Evolutionary conservation across 345 rosid genomes (phyloP), one percentile per base, ranked within the genome.

Genomic region (Cardamine occulta): DNA sequence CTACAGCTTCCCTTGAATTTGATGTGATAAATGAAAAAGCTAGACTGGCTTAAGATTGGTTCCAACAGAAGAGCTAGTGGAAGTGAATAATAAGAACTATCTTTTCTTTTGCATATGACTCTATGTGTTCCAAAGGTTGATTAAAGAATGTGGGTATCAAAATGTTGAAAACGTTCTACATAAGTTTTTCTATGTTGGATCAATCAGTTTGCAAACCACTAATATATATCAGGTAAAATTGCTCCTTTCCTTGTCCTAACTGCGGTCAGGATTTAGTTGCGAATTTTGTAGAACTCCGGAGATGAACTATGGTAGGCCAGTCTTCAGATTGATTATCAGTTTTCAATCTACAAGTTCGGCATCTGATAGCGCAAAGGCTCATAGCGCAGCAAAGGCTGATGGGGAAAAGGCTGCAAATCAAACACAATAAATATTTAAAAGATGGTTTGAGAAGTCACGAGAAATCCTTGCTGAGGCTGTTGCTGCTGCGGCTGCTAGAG

Each of bases 381-480:
- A 28, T 28, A 28, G 26, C 26, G 26, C 26, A 24, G 26, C 26
- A 24, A 24, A 24, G 26, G 26, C 26, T 24, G 26, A 24, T 24
- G 3, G 26, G 26, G 26, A 1, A 24, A 24, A 24, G 26, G 26
- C 26, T 24, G 26, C 26, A 24, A 24, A 28, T 28, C 29, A 28
- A 4, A 0, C 29, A 28, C 29, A 28, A 28, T 4, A 28, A 28
- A 0, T 28, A 28, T 28, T 0, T 3, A 28, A 28, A 67, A 76
- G 76, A 74, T 76, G 82, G 71, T 45, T 51, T 47, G 80, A 80
- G 63, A 74, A 39, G 13, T 32, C 42, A 39, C 13, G 42, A 9
- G 13, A 2, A 39, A 39, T 72, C 63, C n/a, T 39, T 71, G 47
- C 5, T 68, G 73, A 28, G 29, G 29, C 29, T 28, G 29, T 28